Conservation (phyloP, 768 basidiomycete species). For the Pleurotus tuoliensis region DNA sequence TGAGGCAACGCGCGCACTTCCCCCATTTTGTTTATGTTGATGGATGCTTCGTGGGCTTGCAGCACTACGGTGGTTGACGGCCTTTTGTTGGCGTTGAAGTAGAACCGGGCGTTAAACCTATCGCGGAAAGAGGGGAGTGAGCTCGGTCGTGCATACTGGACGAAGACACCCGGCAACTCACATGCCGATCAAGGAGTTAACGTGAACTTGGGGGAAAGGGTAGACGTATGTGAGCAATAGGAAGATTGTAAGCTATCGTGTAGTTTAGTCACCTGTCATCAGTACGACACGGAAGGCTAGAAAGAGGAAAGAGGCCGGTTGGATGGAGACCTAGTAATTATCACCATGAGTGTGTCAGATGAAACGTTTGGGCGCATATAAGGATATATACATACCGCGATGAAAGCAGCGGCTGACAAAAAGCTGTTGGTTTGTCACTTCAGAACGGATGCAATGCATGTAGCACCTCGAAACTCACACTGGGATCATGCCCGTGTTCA, state of each 20-base stretch:
- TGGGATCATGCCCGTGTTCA: slow-evolving; percentile 4
- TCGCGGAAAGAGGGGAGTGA: neutral
- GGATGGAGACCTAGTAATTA: neutral
- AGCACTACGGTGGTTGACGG: neutral
- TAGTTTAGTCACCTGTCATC: neutral
- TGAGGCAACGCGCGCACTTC: neutral
- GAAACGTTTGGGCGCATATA: neutral
- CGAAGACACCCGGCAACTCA: neutral
- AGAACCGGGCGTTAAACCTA: slow-evolving; percentile 3
- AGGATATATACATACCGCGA: neutral
- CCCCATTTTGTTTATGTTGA: neutral
- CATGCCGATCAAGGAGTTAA: slow-evolving; percentile 1
- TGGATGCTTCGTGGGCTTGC: slow-evolving; percentile 2
- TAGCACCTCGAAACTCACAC: neutral
- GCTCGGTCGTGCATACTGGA: neutral
- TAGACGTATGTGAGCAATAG: no score
- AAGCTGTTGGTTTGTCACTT: neutral
- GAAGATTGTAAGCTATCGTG: no score
- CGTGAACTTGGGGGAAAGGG: neutral
- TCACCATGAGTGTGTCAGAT: neutral
- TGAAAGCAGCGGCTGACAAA: neutral
- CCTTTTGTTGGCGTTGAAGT: neutral
- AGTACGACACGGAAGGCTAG: neutral
- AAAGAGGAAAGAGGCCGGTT: neutral
- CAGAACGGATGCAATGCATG: neutral